Evolutionary conservation across 2,329 filamentous ascomycete species (phyloP).

Genomic region (Trichoderma hamatum): DNA sequence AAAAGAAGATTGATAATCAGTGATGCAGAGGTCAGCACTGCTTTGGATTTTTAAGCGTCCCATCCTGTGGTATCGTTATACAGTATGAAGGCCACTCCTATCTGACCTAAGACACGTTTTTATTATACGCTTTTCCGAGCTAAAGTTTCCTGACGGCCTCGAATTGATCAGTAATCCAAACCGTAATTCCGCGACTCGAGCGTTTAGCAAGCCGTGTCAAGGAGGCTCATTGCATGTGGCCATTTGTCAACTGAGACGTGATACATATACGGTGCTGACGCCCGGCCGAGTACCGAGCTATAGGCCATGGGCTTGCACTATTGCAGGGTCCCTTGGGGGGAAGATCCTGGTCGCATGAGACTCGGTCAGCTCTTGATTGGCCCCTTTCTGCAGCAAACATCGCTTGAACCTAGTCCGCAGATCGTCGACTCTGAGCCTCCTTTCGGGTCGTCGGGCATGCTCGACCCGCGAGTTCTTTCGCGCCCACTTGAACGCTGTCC

Average conservation of each 20-base stretch:
- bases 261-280: background rate
- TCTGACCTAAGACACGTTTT: background rate
- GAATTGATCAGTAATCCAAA: background rate
- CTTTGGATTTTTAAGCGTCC: background rate
- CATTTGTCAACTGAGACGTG: background rate
- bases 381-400: background rate
- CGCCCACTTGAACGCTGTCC: background rate
- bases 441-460: conserved; percentile 13
- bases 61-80: background rate
- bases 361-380: background rate
- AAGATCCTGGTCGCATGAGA: background rate
- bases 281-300: conserved; percentile 1
- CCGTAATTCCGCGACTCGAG: background rate
- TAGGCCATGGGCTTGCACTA: background rate
- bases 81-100: background rate
- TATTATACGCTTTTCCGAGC: background rate
- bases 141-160: background rate
- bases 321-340: background rate
- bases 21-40: background rate
- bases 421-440: background rate
- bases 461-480: background rate
- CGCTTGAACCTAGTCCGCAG: background rate
- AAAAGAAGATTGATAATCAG: background rate
- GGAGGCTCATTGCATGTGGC: background rate
- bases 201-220: background rate